Base-by-base conservation (phyloP, 495 filamentous ascomycete species). In the Annulohypoxylon maeteangense region DNA sequence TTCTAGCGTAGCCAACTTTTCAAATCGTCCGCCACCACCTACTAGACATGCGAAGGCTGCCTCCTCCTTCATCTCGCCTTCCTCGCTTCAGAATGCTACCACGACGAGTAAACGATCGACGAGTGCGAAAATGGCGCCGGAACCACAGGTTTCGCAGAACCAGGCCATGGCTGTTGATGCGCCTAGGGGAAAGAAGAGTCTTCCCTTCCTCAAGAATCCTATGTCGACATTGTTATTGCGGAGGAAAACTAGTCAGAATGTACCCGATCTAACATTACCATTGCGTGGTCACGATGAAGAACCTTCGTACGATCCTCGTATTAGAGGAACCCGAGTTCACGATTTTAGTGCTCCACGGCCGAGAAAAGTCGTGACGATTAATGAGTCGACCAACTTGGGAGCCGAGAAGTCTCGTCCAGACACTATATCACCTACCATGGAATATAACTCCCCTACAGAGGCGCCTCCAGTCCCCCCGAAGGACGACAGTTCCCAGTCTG, bases 331-430 rank as follows among this genome's bases (percentile, higher is more conserved):
- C 8, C 86, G 89, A 32, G 88, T 98, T 7, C 94, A 98, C 79
- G 94, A 98, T 77, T 98, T 98, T 69, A 95, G 92, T 71, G 92
- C 90, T 0, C 94, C 94, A 8, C 83, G 93, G 36, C 85, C 87
- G n/a, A 87, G 85, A 54, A 82, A 87, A 48, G 82, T 85, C 62
- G 65, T 87, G 0, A 73, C 79, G 23, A 72, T 25, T 14, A 70
- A 54, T 44, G 76, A 78, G 14, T 12, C 53, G 10, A 47, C 47
- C 27, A 55, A 14, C 32, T 7, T 36, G 32, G 65, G 54, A 38
- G 65, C 29, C 16, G 67, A 75, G 47, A 62, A 69, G 29, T 40
- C 59, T 57, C 65, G 58, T 32, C 70, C 71, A 18, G 57, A 75
- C 44, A 50, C 42, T 8, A 48, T 42, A 8, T 74, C 75, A 40